Conservation (phyloP, 345 rosid species). For the Citrus inodora region DNA sequence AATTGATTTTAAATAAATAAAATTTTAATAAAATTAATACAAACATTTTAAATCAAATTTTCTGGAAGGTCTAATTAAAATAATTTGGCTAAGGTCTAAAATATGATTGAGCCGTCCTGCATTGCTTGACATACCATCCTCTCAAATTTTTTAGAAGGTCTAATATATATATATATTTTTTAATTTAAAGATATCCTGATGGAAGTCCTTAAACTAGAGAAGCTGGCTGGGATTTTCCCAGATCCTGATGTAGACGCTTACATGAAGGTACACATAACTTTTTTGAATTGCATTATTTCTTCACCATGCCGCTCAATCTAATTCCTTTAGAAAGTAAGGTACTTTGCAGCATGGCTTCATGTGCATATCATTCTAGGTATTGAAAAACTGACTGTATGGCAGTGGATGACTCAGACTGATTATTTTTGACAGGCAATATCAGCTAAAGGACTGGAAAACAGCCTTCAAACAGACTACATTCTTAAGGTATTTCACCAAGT, state of each 20-base stretch:
- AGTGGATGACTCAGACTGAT: not conserved
- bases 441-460: conserved; percentile 25
- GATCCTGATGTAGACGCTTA: conserved; percentile 37
- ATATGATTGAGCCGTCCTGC: not conserved
- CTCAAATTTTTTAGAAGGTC: not conserved
- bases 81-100: too few species aligned
- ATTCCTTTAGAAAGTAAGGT: not conserved
- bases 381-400: too few species aligned
- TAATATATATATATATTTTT: too few species aligned
- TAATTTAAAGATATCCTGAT: conserved; percentile 13
- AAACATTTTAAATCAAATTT: too few species aligned
- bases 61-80: too few species aligned
- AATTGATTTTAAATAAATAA: too few species aligned
- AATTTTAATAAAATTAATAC: too few species aligned
- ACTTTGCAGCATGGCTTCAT: not conserved
- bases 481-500: conserved; percentile 22
- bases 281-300: not conserved
- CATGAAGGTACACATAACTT: conserved; percentile 31
- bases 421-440: conserved; percentile 31
- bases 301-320: not conserved
- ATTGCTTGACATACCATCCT: not conserved
- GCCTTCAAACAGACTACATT: conserved; percentile 40
- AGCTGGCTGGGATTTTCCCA: conserved; percentile 30
- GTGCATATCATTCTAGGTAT: too few species aligned
- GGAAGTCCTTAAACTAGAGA: conserved; percentile 31